A percentile compares a stretch with the other conserved stretches of the same genome.
These are phyloP conservation scores for Prunus salicina DNA, from an alignment of 306 rosid genomes.

Conservation along the genomic window DNA sequence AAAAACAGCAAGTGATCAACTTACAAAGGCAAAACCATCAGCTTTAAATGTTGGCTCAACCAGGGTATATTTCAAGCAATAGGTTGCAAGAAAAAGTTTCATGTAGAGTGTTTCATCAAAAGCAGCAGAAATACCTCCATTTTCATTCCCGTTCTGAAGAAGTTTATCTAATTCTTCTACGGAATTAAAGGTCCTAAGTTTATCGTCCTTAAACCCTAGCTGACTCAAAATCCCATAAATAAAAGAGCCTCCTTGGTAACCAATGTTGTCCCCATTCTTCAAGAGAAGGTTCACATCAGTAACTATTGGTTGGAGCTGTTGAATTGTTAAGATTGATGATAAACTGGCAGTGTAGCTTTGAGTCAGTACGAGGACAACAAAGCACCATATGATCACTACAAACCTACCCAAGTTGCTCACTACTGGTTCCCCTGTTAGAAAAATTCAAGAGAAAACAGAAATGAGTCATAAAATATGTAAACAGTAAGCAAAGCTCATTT, in stretches of 20 bases:
- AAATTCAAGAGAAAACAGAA: neutral
- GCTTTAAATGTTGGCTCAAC: constrained; percentile 41
- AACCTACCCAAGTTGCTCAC: constrained; percentile 52
- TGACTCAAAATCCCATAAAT: constrained; percentile 24
- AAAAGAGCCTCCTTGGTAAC: constrained; percentile 42
- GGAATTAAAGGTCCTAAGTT: constrained; percentile 19
- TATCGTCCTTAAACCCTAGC: constrained; percentile 28
- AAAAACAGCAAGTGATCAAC: neutral
- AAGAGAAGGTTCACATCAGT: constrained; percentile 40
- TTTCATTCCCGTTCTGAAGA: constrained; percentile 34
- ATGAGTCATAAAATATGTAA: neutral
- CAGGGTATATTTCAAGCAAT: constrained; percentile 50
- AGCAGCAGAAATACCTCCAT: constrained; percentile 52
- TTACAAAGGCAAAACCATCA: constrained; percentile 68
- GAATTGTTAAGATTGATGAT: constrained; percentile 54
- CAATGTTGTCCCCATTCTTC: constrained; percentile 34
- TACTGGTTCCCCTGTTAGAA: constrained; percentile 45
- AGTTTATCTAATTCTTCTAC: constrained; percentile 33
- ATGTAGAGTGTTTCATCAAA: constrained; percentile 53
- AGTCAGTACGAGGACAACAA: constrained; percentile 53
- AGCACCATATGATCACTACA: constrained; percentile 60
- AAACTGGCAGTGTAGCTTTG: constrained; percentile 71
- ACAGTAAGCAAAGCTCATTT: too few relatives aligned
- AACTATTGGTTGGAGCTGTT: constrained; percentile 44
- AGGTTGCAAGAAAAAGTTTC: constrained; percentile 35